Evolutionary conservation across 2,329 filamentous ascomycete genomes (phyloP).

Genomic region (Diplodia scrobiculata): DNA sequence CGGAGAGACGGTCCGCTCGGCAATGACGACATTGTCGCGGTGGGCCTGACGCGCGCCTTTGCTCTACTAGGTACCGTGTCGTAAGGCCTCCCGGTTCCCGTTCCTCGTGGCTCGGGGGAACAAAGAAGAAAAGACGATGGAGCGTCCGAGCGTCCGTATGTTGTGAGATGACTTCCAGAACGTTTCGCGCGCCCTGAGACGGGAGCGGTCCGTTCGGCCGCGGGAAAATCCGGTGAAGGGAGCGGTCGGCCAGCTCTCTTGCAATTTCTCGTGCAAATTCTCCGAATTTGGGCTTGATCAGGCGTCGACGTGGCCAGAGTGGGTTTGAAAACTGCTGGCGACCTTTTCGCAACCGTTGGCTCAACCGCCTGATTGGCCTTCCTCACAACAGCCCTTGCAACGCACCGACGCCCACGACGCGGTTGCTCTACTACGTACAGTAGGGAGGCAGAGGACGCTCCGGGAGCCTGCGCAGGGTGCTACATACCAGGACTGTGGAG

Average conservation of each 20-base stretch:
- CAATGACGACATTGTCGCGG: slow-evolving; percentile 6
- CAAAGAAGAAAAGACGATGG: background rate
- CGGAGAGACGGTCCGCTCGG: background rate
- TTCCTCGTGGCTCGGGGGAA: background rate
- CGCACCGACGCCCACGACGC: slow-evolving; percentile 9
- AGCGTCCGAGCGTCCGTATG: slow-evolving; percentile 11
- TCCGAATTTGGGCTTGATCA: background rate
- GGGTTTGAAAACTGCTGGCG: background rate
- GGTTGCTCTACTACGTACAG: background rate
- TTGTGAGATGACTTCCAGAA: slow-evolving; percentile 3
- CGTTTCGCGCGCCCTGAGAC: background rate
- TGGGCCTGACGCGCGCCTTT: background rate
- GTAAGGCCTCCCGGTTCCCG: background rate
- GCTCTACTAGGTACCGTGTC: background rate
- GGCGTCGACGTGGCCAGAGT: slow-evolving; percentile 13
- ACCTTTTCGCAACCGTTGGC: background rate
- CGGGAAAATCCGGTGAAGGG: background rate
- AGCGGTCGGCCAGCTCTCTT: background rate
- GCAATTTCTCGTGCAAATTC: background rate
- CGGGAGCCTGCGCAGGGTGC: no score
- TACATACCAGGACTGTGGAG: no score
- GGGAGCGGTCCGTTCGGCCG: slow-evolving; percentile 1
- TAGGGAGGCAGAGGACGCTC: background rate
- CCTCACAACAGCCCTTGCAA: no score
- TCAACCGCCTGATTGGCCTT: background rate